Conservation (phyloP, 2,329 filamentous ascomycete species). For the Arthrobotrys conoides region DNA sequence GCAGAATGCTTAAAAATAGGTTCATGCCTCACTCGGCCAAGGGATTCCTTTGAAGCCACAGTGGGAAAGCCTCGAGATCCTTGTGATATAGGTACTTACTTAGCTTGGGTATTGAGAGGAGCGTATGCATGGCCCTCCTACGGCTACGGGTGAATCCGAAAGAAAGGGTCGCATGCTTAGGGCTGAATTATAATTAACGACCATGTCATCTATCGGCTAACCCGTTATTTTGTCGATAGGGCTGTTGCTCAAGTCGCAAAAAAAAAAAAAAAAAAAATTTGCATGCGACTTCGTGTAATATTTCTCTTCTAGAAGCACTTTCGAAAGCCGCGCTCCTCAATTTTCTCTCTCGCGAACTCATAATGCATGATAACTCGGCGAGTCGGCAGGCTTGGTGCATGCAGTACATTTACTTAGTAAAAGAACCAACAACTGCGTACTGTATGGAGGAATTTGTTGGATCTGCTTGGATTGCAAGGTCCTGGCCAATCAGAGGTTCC, state of each 20-base stretch:
- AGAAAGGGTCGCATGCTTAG: slow-evolving; percentile 26
- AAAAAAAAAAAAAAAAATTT: background rate
- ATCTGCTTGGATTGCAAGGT: slow-evolving; percentile 20
- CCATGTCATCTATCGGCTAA: slow-evolving; percentile 27
- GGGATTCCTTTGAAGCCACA: slow-evolving; percentile 1
- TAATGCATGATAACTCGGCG: slow-evolving; percentile 32
- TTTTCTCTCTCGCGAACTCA: background rate
- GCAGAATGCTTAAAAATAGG: slow-evolving; percentile 45
- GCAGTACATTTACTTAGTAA: too few species aligned
- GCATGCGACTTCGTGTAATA: slow-evolving; percentile 11
- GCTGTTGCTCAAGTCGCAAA: background rate
- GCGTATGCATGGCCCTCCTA: background rate
- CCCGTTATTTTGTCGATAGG: slow-evolving; percentile 21
- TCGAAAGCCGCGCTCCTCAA: slow-evolving; percentile 44
- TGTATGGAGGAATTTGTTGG: slow-evolving; percentile 33
- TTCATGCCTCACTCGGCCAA: background rate
- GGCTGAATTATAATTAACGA: slow-evolving; percentile 20
- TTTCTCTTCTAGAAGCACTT: slow-evolving; percentile 36
- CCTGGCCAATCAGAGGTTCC: slow-evolving; percentile 28
- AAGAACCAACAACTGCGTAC: too few species aligned
- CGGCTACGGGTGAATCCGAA: slow-evolving; percentile 24
- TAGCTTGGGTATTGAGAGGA: background rate
- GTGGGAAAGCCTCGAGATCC: slow-evolving; percentile 5
- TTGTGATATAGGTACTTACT: background rate
- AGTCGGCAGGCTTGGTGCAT: slow-evolving; percentile 51